These are phyloP conservation scores for Suillus occidentalis DNA, from an alignment of 768 basidiomycete species.

Conservation along the genomic window DNA sequence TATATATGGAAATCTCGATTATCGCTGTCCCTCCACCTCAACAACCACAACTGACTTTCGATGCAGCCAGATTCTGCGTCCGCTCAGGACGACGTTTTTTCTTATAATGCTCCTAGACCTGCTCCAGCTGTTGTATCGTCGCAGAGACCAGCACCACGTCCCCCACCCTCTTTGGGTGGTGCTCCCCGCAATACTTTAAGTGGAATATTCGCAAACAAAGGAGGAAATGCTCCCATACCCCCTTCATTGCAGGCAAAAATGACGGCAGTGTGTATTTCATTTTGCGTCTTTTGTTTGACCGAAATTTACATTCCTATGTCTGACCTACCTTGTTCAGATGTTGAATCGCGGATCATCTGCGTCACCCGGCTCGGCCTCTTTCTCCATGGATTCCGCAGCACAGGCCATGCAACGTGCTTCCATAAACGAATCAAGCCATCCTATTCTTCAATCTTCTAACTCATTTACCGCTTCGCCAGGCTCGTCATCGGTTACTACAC, in stretches of 20 bases:
- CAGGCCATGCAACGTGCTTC: constrained; percentile 40
- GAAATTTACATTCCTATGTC: constrained; percentile 16
- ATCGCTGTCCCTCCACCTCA: constrained; percentile 24
- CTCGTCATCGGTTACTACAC: constrained; percentile 5
- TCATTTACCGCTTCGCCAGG: constrained; percentile 35
- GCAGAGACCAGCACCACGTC: constrained; percentile 18
- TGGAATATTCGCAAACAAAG: constrained; percentile 45
- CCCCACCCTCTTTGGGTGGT: constrained; percentile 16
- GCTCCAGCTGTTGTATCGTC: neutral
- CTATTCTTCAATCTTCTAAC: constrained; percentile 33
- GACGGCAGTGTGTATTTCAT: constrained; percentile 65
- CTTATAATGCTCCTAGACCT: constrained; percentile 7
- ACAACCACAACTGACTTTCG: constrained; percentile 10
- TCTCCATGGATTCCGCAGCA: constrained; percentile 42
- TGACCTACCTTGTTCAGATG: constrained; percentile 38
- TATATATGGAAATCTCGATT: constrained; percentile 39
- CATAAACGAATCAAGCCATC: constrained; percentile 28
- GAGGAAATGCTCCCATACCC: constrained; percentile 70
- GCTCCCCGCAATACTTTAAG: constrained; percentile 31
- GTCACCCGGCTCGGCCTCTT: constrained; percentile 25
- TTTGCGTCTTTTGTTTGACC: neutral
- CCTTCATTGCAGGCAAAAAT: constrained; percentile 91
- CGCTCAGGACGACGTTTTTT: constrained; percentile 15
- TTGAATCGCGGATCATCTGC: constrained; percentile 39
- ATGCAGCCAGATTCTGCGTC: constrained; percentile 24